Conservation (phyloP, 176 grass and related monocot species). For the Carex kokanica region DNA sequence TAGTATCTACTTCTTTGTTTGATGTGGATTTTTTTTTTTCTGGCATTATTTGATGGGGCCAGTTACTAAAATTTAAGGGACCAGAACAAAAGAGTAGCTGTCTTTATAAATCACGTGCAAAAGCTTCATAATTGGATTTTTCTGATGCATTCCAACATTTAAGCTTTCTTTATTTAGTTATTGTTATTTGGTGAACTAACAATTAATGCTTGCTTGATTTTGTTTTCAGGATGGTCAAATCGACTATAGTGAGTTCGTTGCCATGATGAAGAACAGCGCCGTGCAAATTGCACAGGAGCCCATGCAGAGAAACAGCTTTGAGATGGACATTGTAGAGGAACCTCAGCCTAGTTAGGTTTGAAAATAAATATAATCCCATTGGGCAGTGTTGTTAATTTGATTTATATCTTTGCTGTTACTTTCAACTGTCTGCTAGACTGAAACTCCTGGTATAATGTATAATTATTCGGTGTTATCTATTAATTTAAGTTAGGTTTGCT, state of each 20-base stretch:
- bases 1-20: background rate
- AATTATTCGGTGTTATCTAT: conserved; percentile 15
- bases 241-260: conserved; percentile 73
- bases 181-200: background rate
- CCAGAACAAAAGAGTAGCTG: background rate
- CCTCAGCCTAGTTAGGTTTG: conserved; percentile 48
- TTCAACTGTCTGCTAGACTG: background rate
- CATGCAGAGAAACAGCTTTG: conserved; percentile 45
- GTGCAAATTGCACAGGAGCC: conserved; percentile 37
- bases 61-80: background rate
- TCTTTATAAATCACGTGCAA: conserved; percentile 6
- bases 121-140: background rate
- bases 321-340: conserved; percentile 56
- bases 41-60: background rate
- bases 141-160: background rate
- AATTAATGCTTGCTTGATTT: conserved; percentile 18
- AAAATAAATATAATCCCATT: conserved; percentile 41
- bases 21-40: background rate
- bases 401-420: conserved; percentile 25
- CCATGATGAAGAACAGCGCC: conserved; percentile 69
- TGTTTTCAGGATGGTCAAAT: conserved; percentile 76
- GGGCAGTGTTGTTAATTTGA: conserved; percentile 12
- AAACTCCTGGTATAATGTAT: conserved; percentile 20
- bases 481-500: conserved; percentile 5
- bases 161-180: background rate